Evolutionary conservation across 352 stramenopile genomes (phyloP), one percentile per base, ranked within the genome.

Genomic region (Elongisporangium anandrum): DNA sequence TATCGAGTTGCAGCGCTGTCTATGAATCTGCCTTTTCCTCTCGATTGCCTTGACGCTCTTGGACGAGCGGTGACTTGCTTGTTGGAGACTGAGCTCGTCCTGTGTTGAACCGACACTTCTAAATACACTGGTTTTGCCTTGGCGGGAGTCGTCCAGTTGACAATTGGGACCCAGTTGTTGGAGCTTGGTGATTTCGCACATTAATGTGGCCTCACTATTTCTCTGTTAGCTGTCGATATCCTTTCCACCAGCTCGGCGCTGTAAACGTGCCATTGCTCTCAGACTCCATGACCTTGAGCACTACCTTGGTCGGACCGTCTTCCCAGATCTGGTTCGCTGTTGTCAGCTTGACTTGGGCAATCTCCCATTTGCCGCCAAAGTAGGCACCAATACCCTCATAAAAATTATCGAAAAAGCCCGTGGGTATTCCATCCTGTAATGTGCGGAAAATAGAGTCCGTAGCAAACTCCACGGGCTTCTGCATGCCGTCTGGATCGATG

Each of bases 351-450:
- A 85, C 62, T 41, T 90, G 84, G 26, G 92, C 94, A 7, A 78
- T 50, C 20, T 86, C 76, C 94, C 95, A 99, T 56, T 98, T 88
- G 39, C 97, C 96, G 4, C 79, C 74, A 48, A 99, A 92, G 62
- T 99, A 99, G 9, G 87, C 70, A 13, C 86, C 76, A n/a, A 98
- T 90, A 17, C 96, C 96, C 66, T 94, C 69, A 29, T 96, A 81
- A 59, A 98, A 99, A 19, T 81, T 82, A 20, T 90, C 70, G 51
- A 96, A 89, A 60, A 99, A 99, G 12, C 88, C 82, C 0, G 65
- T 73, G 0, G 85, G 83, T 41, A 97, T 92, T 6, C 69, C 82
- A 64, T 94, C 79, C 26, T 96, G 84, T 2, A 97, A 66, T 6
- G 70, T 73, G 21, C 71, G 65, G 63, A 92, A 88, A 45, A 95